Evolutionary conservation across 2,329 filamentous ascomycete genomes (phyloP).

Genomic region (Apiospora sp.): DNA sequence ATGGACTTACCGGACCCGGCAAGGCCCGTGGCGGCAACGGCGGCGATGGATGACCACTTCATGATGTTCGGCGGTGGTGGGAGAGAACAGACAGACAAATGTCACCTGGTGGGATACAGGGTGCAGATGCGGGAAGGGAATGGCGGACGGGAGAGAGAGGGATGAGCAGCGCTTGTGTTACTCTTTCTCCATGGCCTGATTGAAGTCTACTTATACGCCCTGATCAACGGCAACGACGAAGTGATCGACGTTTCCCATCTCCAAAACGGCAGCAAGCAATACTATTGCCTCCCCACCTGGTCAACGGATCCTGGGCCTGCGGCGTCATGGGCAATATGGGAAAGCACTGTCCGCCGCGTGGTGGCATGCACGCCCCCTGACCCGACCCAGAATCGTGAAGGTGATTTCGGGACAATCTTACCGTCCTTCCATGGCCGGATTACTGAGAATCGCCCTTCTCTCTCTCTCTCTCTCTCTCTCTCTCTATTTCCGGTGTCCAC

Average conservation of each 20-base stretch:
- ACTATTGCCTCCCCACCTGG: not conserved
- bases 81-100: not conserved
- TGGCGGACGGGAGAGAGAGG: not conserved
- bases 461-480: too few species aligned
- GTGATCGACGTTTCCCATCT: not conserved
- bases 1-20: slow-evolving; percentile 40
- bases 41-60: slow-evolving; percentile 41
- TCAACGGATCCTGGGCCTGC: not conserved
- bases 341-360: slow-evolving; percentile 12
- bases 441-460: not conserved
- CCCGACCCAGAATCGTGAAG: not conserved
- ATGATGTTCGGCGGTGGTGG: slow-evolving; percentile 35
- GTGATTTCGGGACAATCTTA: not conserved
- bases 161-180: not conserved
- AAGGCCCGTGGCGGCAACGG: slow-evolving; percentile 38
- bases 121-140: too few species aligned
- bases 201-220: not conserved
- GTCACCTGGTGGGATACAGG: not conserved
- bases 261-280: not conserved
- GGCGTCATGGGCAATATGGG: not conserved
- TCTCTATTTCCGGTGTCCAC: not conserved
- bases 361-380: not conserved
- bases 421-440: not conserved
- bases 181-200: not conserved
- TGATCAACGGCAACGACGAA: not conserved